Evolutionary conservation across 306 rosid genomes (phyloP), one percentile per base, ranked within the genome.

Genomic region (Senna siamea): DNA sequence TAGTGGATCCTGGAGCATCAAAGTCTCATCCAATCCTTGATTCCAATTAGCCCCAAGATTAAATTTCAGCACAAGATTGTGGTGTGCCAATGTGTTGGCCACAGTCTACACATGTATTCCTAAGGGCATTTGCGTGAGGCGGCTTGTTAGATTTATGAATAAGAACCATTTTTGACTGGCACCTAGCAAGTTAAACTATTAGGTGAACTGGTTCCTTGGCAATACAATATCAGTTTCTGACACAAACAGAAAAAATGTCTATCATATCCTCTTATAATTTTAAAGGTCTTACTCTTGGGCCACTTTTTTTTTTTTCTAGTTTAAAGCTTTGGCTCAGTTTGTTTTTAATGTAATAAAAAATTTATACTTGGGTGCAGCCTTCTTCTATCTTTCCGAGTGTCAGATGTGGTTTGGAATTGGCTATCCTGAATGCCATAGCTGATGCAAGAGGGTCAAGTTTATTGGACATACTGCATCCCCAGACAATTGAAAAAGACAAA

Each of bases 371-470:
- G 69, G 20, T 76, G 77, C 92, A 93, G 97, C 94, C 94, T 72
- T 73, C 78, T 76, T 91, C 93, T 58, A 82, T 93, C 85, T 85
- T 88, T 83, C 96, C 98, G 48, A 94, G 97, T 78, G 95, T 94
- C 71, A 88, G 97, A 88, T 94, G 98, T 87, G 98, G 98, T 80
- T 81, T 94, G 88, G 98, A 94, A 88, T 88, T 94, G 98, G 97
- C 96, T 63, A 82, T 94, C 82, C 94, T 94, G 64, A 88, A 89
- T 88, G 96, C 92, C 74, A 81, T 94, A 69, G 96, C 95, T 40
- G 67, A 79, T 67, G 84, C 86, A 55, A 85, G 86, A 67, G 83
- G 86, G 77, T 85, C 87, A 65, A 86, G 77, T 78, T 72, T 94
- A 78, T 67, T 91, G 60, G 81, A 85, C 74, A 74, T 80, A 84